Base-by-base conservation (phyloP, 139 green algal species). In the Ettlia oleoabundans region DNA sequence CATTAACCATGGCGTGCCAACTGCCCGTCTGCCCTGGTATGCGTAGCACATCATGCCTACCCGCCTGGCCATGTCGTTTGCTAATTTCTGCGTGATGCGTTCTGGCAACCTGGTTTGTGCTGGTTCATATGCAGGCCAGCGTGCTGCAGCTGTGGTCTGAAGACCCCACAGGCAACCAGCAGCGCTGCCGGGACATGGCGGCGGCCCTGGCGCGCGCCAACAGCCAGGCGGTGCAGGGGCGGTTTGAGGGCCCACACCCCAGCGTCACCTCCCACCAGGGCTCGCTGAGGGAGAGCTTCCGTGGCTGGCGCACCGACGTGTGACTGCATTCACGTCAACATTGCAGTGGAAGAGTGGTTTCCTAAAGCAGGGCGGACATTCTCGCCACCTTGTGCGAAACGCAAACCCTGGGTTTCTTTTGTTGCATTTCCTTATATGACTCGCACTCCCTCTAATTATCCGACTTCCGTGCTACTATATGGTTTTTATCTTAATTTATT, bases 131-230 rank as follows among this genome's bases (percentile, higher is more conserved):
- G 81, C 83, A 88, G 83, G 88, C 89, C 43, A 93, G 85, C 78
- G 90, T 93, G 58, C 81, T 93, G 38, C 66, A 91, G 47, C 78
- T 92, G 66, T 93, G 90, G 90, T 73, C 26, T 0, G 85, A 82
- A 43, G 88, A 89, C 65, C 67, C 40, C 26, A 61, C 78, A 64
- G 66, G 18, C 9, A 74, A 52, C 21, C 26, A 37, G 15, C 51
- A 78, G 40, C 6, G 78, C 13, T 88, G 84, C n/a, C 82, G 80
- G 15, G 32, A 41, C 6, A 92, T 91, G 88, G 86, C 88, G 24
- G 81, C 77, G 0, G 88, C 88, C 3, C 73, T 95, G 35, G 93
- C 91, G 6, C 53, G 66, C 15, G 93, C 87, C 64, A 96, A 96
- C 81, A 76, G 80, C 26, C 52, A 53, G 30, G 93, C 93, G 1